phyloP scores from a whole-genome alignment of 2,329 filamentous ascomycete genomes.

The Fusarium sp. region DNA sequence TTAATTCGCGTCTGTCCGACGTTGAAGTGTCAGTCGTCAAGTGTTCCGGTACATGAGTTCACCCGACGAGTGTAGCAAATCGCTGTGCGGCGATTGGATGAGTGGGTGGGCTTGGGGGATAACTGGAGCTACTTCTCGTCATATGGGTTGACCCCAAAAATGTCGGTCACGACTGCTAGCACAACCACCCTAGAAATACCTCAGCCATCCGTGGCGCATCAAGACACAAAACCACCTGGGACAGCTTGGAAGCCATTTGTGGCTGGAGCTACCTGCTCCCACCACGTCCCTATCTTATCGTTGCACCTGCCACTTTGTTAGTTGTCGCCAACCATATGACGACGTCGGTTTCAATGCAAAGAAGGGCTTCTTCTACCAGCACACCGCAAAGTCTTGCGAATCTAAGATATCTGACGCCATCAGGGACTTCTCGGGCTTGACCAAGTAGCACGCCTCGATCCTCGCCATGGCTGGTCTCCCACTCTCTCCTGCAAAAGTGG shows the following conservation, averaged over 20 bases:
- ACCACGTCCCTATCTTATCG: slow-evolving; percentile 10
- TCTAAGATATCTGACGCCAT: background rate
- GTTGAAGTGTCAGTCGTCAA: slow-evolving; percentile 38
- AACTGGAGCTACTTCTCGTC: slow-evolving; percentile 21
- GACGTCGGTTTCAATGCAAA: slow-evolving; percentile 5
- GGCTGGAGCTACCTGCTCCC: slow-evolving; percentile 19
- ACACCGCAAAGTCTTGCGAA: background rate
- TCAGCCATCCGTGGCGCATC: slow-evolving; percentile 8
- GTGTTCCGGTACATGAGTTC: slow-evolving; percentile 37
- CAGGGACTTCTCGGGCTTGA: background rate
- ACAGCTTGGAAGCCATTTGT: background rate
- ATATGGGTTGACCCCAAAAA: too few species aligned
- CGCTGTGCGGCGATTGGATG: slow-evolving; percentile 33
- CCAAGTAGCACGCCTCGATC: background rate
- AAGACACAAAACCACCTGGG: background rate
- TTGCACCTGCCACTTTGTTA: slow-evolving; percentile 30
- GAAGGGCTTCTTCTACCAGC: background rate
- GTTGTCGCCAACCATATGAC: slow-evolving; percentile 19
- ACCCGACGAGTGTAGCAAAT: slow-evolving; percentile 44
- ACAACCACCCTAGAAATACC: background rate
- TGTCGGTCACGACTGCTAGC: slow-evolving; percentile 1
- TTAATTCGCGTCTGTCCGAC: slow-evolving; percentile 37
- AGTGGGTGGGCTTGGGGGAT: slow-evolving; percentile 11
- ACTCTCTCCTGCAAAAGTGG: slow-evolving; percentile 71
- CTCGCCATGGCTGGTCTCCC: slow-evolving; percentile 40